Evolutionary conservation across 768 basidiomycete species (phyloP).

Genomic region (Multifurca ochricompacta): DNA sequence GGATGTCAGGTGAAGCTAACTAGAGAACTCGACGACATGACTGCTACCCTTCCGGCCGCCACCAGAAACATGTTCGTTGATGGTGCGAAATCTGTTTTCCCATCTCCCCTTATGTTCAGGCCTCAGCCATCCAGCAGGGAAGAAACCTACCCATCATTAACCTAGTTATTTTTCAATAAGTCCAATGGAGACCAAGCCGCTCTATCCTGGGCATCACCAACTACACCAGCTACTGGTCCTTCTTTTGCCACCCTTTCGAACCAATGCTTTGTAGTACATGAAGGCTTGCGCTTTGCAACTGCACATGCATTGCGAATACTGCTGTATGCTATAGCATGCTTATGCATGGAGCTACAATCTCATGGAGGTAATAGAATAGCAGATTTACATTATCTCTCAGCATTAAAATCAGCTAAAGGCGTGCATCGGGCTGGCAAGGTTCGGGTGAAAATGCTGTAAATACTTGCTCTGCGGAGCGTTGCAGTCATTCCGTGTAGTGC

Average conservation of each 20-base stretch:
- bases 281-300: background rate
- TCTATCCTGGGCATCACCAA: background rate
- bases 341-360: background rate
- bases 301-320: background rate
- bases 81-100: slow-evolving; percentile 39
- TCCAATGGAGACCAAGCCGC: background rate
- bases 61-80: slow-evolving; percentile 98
- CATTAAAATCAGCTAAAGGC: background rate
- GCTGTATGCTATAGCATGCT: background rate
- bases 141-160: slow-evolving; percentile 45
- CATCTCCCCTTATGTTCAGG: background rate
- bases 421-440: background rate
- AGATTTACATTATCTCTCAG: background rate
- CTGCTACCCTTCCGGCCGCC: slow-evolving; percentile 78
- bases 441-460: background rate
- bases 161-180: background rate
- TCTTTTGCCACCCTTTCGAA: too few relatives aligned
- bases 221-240: too few relatives aligned
- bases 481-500: background rate
- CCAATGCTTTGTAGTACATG: too few relatives aligned
- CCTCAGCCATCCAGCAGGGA: slow-evolving; percentile 28
- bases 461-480: background rate
- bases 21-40: slow-evolving; percentile 76
- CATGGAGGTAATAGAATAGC: background rate
- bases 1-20: slow-evolving; percentile 77